Conservation (phyloP, 306 rosid genomes). For the Trifolium dubium region DNA sequence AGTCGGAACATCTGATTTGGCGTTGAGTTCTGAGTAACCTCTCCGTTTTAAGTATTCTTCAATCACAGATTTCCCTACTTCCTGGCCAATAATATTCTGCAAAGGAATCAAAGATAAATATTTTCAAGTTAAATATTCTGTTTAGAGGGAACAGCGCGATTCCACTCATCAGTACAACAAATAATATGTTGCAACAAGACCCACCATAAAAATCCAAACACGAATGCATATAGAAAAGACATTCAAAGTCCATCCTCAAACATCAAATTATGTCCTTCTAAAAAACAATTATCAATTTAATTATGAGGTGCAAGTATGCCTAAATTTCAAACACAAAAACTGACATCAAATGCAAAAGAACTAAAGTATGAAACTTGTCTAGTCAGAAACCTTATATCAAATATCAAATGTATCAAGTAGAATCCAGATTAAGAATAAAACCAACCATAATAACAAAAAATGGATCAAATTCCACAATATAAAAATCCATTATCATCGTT, state of each 20-base stretch:
- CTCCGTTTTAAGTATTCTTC: conserved; percentile 74
- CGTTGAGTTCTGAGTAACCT: conserved; percentile 57
- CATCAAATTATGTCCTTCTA: not conserved
- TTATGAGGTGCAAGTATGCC: not conserved
- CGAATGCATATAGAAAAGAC: conserved; percentile 26
- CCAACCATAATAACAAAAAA: not conserved
- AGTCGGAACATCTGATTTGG: conserved; percentile 49
- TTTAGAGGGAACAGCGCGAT: not conserved
- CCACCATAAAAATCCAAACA: conserved; percentile 18
- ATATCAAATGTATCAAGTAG: not conserved
- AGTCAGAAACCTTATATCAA: too few species aligned
- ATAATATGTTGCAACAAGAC: conserved; percentile 9
- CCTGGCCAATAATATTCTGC: conserved; percentile 92
- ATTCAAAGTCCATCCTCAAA: conserved; percentile 13
- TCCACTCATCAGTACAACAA: conserved; percentile 12
- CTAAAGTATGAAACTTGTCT: too few species aligned
- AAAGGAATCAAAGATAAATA: conserved; percentile 29
- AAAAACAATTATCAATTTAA: not conserved
- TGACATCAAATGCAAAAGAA: too few species aligned
- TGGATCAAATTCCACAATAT: not conserved
- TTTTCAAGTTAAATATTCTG: conserved; percentile 20
- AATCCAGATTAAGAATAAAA: conserved; percentile 14
- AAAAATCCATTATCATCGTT: not conserved
- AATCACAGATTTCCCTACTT: conserved; percentile 75
- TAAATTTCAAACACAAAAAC: not conserved